Base-by-base conservation (phyloP, 2,329 filamentous ascomycete genomes). In the Lithohypha guttulata region DNA sequence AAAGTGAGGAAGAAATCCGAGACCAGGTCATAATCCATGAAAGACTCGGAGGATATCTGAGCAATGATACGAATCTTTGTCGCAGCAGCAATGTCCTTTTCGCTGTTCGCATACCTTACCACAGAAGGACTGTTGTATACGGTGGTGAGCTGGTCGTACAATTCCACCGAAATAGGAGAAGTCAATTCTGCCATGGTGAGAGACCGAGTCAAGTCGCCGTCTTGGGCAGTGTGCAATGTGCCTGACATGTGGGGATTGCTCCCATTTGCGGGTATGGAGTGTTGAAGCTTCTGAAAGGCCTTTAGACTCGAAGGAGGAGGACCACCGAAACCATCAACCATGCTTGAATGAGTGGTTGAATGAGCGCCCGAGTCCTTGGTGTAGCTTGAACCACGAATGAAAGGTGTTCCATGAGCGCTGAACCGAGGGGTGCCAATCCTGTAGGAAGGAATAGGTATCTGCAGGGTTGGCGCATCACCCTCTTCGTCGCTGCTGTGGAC, bases 1-100 rank as follows among this genome's bases (percentile, higher is more conserved):
- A 85, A 98, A 0, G 91, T 96, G 15, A 98, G 73, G 55, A 98
- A 98, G 62, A 98, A 98, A 59, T 98, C 91, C 1, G 91, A 96
- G 3, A 98, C 75, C 4, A 98, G 71, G 54, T 96, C 89, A 58
- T 98, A 98, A 59, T 98, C 89, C 54, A 98, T 76, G 56, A 96
- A 95, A 34, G 78, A 86, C 11, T 91, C 85, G 1, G 91, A 96
- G 0, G 91, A 96, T 47, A 98, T 95, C 61, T 98, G 87, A 9
- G 89, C 87, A 34, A 98, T 84, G 25, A 98, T 76, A 9, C 91
- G 80, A 2, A 87, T 79, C 2, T 89, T 86, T 0, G 86, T 95
- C 10, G 91, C 91, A 22, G 91, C 91, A 20, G 79, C 80, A 14
- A 98, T 87, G 28, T 84, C 74, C 34, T 79, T 77, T 8, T 75